Base-by-base conservation (phyloP, 2,329 filamentous ascomycete species). In the Monilinia fructigena region DNA sequence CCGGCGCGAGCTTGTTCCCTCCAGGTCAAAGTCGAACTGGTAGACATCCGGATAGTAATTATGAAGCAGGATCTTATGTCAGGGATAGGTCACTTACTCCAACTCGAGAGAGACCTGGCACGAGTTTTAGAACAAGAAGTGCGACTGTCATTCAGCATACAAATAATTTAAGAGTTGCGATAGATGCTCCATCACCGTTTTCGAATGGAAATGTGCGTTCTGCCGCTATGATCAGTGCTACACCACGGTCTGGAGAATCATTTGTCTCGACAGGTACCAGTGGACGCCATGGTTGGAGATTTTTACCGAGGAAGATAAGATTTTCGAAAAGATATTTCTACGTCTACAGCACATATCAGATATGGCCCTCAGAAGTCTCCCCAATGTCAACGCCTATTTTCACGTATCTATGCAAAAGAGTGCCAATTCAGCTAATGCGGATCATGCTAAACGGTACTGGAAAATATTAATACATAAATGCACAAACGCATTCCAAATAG, bases 261-360 rank as follows among this genome's bases (percentile, higher is more conserved):
- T 96, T 95, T 75, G 83, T 82, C 2, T 87, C 88, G 23, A 71
- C 70, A 20, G 72, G 61, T 47, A 68, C 67, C n/a, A 68, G 69
- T 60, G 73, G 74, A 28, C 72, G 71, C 58, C 58, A 76, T 70
- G 47, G 58, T 12, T 77, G 72, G 74, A 74, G 90, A 92, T 61
- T 85, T 85, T 88, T 60, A 85, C 84, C 2, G 90, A 92, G 70
- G 92, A 96, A 69, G 92, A 96, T 72, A 84, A 85, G 20, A 84
- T 88, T 38, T 97, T 97, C 71, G 93, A 96, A 69, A 86, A 83
- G 68, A 92, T 97, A 28, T 96, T 91, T 79, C 75, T 92, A 45
- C 89, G 90, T 55, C 81, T 97, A 31, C 87, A 89, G 55, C 85
- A 83, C 64, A 90, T 92, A 0, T 89, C 90, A 26, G 90, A 93